Percentiles rank a stretch among this genome's conserved stretches.
phyloP scores from a whole-genome alignment of 805 yeast genomes.

The Blastobotrys attinorum region DNA sequence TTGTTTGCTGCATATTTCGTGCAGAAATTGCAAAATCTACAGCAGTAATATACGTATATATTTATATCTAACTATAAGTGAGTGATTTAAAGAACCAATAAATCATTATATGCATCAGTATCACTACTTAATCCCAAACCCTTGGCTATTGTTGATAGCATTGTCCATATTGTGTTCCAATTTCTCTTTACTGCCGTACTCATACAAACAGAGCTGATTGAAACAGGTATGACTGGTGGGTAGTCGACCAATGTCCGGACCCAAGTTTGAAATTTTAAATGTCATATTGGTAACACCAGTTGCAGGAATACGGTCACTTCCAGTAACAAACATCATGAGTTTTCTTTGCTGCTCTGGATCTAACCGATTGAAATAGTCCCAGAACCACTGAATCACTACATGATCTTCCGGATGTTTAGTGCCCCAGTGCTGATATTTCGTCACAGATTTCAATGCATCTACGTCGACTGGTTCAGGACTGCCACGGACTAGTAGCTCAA shows the following conservation, averaged over 20 bases:
- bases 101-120: background rate
- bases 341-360: constrained; percentile 45
- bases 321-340: constrained; percentile 72
- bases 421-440: constrained; percentile 66
- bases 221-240: constrained; percentile 94
- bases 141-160: constrained; percentile 76
- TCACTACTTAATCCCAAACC: constrained; percentile 65
- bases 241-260: constrained; percentile 41
- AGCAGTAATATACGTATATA: background rate
- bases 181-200: constrained; percentile 49
- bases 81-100: background rate
- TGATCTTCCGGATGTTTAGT: constrained; percentile 28
- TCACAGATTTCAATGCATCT: constrained; percentile 56
- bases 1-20: constrained; percentile 26
- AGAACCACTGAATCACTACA: constrained; percentile 68
- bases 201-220: constrained; percentile 75
- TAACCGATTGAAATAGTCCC: constrained; percentile 62
- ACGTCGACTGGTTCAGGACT: constrained; percentile 63
- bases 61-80: too few relatives aligned
- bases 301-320: constrained; percentile 88
- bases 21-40: background rate
- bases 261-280: constrained; percentile 58
- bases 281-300: constrained; percentile 75
- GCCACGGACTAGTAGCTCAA: constrained; percentile 73
- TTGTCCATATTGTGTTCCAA: constrained; percentile 48